Conservation (phyloP, 331 rosid species). For the Pyracantha coccinea region DNA sequence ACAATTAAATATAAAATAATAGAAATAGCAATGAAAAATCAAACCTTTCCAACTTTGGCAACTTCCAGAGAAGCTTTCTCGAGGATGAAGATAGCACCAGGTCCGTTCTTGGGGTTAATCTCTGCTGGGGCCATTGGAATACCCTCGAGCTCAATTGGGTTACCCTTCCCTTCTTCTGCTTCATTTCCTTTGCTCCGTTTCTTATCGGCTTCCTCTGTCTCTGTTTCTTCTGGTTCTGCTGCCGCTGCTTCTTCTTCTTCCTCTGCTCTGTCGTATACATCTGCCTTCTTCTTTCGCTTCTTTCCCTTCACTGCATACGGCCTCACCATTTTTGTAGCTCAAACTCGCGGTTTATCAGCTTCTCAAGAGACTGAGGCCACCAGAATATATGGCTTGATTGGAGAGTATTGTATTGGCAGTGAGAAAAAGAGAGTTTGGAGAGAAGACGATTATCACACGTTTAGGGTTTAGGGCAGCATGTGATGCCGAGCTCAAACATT, state of each 20-base stretch:
- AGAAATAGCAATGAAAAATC: neutral
- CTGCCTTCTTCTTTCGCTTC: constrained; percentile 47
- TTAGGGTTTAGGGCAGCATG: neutral
- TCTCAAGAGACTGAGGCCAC: neutral
- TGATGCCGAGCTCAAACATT: too few species aligned
- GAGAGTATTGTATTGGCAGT: neutral
- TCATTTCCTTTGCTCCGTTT: neutral
- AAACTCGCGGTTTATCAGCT: neutral
- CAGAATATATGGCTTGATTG: neutral
- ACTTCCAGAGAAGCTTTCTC: constrained; percentile 85
- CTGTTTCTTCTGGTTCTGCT: constrained; percentile 16
- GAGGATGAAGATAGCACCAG: constrained; percentile 59
- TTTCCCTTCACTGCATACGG: constrained; percentile 38
- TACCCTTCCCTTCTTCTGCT: neutral
- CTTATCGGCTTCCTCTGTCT: constrained; percentile 3
- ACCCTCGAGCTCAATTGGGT: constrained; percentile 35
- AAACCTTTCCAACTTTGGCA: constrained; percentile 90
- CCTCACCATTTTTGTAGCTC: constrained; percentile 32
- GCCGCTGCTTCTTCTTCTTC: constrained; percentile 9
- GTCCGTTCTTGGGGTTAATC: constrained; percentile 10
- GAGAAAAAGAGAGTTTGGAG: neutral
- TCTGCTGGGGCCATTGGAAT: constrained; percentile 39
- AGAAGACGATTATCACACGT: neutral
- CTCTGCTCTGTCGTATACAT: constrained; percentile 30
- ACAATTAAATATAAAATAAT: neutral